A percentile compares a stretch with the other conserved stretches of the same genome.
These are phyloP conservation scores for Sclerotinia nivalis DNA, from an alignment of 2,329 filamentous ascomycete species.

Conservation along the genomic window DNA sequence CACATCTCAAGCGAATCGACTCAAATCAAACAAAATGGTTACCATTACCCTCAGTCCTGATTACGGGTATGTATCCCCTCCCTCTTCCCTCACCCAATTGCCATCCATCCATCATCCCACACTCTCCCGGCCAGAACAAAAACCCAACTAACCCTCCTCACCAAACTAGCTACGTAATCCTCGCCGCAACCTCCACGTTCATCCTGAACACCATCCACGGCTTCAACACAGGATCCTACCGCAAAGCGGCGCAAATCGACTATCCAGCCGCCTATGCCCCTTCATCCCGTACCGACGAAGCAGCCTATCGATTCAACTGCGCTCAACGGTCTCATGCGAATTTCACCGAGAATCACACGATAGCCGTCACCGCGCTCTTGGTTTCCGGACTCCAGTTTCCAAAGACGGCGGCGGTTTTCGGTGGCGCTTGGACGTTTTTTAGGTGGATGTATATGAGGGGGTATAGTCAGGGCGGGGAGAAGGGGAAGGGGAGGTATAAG, in stretches of 20 bases:
- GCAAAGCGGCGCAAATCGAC: conserved; percentile 54
- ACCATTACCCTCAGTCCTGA: conserved; percentile 36
- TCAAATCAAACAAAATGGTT: conserved; percentile 31
- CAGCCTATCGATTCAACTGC: conserved; percentile 60
- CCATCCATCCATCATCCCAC: not conserved
- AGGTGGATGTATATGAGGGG: conserved; percentile 57
- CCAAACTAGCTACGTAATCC: conserved; percentile 60
- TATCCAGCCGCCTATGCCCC: conserved; percentile 59
- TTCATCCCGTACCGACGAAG: conserved; percentile 36
- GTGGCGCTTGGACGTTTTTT: conserved; percentile 53
- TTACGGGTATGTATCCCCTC: conserved; percentile 38
- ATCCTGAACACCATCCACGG: conserved; percentile 58
- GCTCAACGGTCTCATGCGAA: conserved; percentile 64
- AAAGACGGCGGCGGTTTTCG: conserved; percentile 50
- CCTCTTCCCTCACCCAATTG: not conserved
- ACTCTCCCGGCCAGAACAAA: not conserved
- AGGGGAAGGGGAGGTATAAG: conserved; percentile 37
- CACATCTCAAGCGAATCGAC: not conserved
- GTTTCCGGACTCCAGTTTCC: conserved; percentile 60
- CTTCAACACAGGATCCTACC: conserved; percentile 49
- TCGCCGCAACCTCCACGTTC: conserved; percentile 56
- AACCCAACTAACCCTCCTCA: conserved; percentile 43
- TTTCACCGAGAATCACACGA: conserved; percentile 61
- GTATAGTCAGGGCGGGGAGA: conserved; percentile 41
- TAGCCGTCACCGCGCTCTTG: conserved; percentile 54